These are phyloP conservation scores for Lablab purpureus DNA, from an alignment of 306 rosid genomes.

Conservation along the genomic window DNA sequence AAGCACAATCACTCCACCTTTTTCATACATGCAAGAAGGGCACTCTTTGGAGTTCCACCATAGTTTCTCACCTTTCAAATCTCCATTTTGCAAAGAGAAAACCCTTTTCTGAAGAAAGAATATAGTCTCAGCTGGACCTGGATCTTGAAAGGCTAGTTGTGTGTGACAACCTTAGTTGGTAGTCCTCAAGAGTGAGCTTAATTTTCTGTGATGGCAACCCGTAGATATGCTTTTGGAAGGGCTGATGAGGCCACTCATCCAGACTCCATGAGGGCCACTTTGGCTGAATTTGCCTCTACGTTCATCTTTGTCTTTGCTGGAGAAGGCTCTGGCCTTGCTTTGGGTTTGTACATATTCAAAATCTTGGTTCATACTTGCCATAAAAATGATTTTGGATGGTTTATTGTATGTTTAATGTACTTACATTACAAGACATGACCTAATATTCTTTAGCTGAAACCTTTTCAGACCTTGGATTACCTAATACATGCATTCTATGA, in stretches of 20 bases:
- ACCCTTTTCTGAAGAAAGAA: not conserved
- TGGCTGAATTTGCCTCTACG: constrained; percentile 88
- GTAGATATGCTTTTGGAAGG: constrained; percentile 83
- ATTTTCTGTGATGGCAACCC: constrained; percentile 60
- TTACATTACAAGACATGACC: not conserved
- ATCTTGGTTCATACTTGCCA: not conserved
- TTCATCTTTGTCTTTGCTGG: constrained; percentile 91
- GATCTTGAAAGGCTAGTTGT: constrained; percentile 23
- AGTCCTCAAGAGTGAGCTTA: not conserved
- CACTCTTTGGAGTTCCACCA: not conserved
- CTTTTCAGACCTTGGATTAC: not conserved
- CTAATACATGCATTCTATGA: not conserved
- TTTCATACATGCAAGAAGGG: constrained; percentile 68
- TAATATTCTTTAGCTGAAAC: not conserved
- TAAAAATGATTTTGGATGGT: not conserved
- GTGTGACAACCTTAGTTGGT: not conserved
- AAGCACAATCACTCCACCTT: constrained; percentile 56
- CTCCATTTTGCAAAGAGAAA: constrained; percentile 3
- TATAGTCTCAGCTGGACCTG: not conserved
- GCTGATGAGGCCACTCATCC: constrained; percentile 94
- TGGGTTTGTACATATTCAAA: constrained; percentile 56
- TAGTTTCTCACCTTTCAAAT: not conserved
- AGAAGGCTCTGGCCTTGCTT: constrained; percentile 94
- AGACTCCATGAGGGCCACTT: constrained; percentile 85
- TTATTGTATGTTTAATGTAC: not conserved